Percentiles rank a stretch among this genome's conserved stretches.
Evolutionary conservation across 306 rosid genomes (phyloP).

Genomic region (Quercus engelmannii): DNA sequence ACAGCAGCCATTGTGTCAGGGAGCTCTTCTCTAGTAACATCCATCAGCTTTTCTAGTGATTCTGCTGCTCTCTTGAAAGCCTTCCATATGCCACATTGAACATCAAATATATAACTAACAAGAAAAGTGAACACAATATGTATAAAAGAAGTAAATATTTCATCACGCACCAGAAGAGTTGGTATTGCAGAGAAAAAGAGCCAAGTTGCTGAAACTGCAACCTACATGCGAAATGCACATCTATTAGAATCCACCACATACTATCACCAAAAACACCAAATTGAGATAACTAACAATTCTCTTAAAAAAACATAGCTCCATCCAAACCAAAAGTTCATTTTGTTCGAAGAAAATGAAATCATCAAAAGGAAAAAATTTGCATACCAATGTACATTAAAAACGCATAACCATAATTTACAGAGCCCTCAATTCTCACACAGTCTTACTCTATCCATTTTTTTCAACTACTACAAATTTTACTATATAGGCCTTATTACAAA

Average conservation of each 20-base stretch:
- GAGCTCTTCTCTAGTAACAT: constrained; percentile 80
- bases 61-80: constrained; percentile 92
- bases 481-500: no score
- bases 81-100: constrained; percentile 32
- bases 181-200: constrained; percentile 89
- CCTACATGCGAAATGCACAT: constrained; percentile 31
- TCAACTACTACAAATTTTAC: no score
- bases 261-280: neutral
- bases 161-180: constrained; percentile 68
- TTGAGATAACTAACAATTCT: neutral
- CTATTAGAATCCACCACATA: neutral
- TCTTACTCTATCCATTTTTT: no score
- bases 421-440: neutral
- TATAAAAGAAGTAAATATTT: neutral
- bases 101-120: neutral
- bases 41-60: constrained; percentile 88
- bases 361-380: neutral
- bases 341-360: neutral
- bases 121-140: neutral
- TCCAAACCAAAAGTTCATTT: neutral
- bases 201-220: constrained; percentile 77
- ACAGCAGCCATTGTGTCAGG: constrained; percentile 89
- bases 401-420: neutral
- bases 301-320: neutral
- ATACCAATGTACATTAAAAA: neutral